Evolutionary conservation across 345 rosid species (phyloP).

Genomic region (Eucalyptus lansdowneana): DNA sequence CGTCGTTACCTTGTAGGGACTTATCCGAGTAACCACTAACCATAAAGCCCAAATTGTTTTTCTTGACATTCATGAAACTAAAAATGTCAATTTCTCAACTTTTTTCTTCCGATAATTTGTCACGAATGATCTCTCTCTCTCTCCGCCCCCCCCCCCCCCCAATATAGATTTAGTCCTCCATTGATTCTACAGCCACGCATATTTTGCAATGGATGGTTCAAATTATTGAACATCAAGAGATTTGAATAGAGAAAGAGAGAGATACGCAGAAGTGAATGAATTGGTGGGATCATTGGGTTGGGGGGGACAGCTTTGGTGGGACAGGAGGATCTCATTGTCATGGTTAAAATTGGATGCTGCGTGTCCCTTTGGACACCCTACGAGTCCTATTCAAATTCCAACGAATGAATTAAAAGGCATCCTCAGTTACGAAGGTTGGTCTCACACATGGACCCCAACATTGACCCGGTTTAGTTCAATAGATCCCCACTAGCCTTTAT

Average conservation of each 20-base stretch:
- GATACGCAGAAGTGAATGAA: neutral
- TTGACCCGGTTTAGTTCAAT: neutral
- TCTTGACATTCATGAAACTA: neutral
- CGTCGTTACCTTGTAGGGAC: no score
- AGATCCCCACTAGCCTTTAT: neutral
- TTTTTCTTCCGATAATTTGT: neutral
- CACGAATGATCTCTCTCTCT: neutral
- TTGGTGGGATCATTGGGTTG: conserved; percentile 9
- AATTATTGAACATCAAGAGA: neutral
- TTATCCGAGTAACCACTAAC: neutral
- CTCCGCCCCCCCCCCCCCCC: no score
- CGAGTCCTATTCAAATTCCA: neutral
- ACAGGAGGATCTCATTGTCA: conserved; percentile 24
- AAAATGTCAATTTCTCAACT: neutral
- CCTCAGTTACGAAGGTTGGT: neutral
- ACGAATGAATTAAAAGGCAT: neutral
- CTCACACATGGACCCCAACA: neutral
- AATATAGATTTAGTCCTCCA: neutral
- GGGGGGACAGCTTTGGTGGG: neutral
- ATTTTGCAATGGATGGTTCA: neutral
- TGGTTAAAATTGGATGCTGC: conserved; percentile 20
- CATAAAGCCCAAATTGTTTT: neutral
- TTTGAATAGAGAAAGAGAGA: neutral
- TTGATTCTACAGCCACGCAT: neutral
- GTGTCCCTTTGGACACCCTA: neutral